phyloP scores from a whole-genome alignment of 441 rosid species.

The Adansonia rubrostipa region DNA sequence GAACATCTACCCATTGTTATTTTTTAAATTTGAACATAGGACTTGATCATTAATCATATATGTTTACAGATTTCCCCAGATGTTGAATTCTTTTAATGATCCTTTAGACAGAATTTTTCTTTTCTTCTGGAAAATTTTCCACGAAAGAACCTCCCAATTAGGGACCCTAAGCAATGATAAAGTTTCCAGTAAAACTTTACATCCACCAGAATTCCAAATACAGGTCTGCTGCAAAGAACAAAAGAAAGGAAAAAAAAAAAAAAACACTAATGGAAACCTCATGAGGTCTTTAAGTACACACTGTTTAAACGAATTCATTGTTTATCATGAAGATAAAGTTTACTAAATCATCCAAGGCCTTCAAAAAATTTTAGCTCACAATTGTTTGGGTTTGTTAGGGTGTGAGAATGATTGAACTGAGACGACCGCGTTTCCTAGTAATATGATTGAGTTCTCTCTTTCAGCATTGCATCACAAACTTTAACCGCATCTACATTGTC shows the following conservation, averaged over 20 bases:
- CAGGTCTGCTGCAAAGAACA: neutral
- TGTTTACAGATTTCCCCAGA: neutral
- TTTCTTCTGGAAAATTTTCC: no score
- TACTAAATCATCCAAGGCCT: neutral
- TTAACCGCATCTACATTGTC: constrained; percentile 79
- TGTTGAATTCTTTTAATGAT: no score
- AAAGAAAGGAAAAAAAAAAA: neutral
- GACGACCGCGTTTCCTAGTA: neutral
- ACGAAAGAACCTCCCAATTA: no score
- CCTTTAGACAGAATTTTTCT: no score
- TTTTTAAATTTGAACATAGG: neutral
- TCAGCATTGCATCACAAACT: constrained; percentile 79
- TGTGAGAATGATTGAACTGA: neutral
- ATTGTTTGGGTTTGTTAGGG: neutral
- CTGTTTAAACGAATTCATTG: neutral
- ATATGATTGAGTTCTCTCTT: constrained; percentile 31
- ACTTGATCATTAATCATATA: neutral
- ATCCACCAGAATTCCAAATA: neutral
- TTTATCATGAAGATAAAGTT: neutral
- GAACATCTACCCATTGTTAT: neutral
- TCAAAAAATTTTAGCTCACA: neutral
- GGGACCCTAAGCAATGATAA: neutral
- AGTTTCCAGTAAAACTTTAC: neutral
- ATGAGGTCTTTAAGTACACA: neutral
- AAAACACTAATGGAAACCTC: neutral